Evolutionary conservation across 2,329 filamentous ascomycete species (phyloP).

Genomic region (Sphaerulina musiva): DNA sequence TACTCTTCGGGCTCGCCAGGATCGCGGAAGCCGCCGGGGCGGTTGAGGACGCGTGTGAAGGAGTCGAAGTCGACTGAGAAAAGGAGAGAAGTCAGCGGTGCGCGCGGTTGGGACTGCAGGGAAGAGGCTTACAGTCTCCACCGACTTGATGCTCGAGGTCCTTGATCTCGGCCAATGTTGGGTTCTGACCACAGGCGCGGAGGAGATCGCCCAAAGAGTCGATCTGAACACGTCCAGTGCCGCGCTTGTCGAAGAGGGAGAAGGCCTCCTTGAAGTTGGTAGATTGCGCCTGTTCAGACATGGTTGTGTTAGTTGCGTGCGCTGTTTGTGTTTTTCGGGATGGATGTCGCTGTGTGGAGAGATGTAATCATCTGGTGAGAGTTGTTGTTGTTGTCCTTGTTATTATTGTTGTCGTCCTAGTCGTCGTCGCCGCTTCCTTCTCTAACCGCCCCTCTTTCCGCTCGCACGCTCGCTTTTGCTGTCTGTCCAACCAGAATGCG

Average conservation of each 20-base stretch:
- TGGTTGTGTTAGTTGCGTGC: slow-evolving; percentile 18
- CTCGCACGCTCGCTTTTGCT: background rate
- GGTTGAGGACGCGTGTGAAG: slow-evolving; percentile 94
- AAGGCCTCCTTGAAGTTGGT: slow-evolving; percentile 99
- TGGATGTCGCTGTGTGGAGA: background rate
- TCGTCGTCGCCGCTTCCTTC: background rate
- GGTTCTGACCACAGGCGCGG: slow-evolving; percentile 95
- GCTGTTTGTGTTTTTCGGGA: background rate
- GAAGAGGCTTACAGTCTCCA: slow-evolving; percentile 69
- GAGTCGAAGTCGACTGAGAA: slow-evolving; percentile 87
- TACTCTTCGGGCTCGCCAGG: slow-evolving; percentile 97
- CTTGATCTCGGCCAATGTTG: slow-evolving; percentile 83
- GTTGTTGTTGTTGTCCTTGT: background rate
- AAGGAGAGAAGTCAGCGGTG: slow-evolving; percentile 1
- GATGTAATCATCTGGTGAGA: background rate
- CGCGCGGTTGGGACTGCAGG: background rate
- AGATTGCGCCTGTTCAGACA: slow-evolving; percentile 59
- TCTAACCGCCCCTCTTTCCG: background rate
- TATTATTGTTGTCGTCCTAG: background rate
- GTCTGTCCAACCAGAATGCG: background rate
- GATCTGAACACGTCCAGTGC: slow-evolving; percentile 82
- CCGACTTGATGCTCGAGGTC: slow-evolving; percentile 88
- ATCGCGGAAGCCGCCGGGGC: slow-evolving; percentile 95
- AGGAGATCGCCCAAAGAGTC: slow-evolving; percentile 88
- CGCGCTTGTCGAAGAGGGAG: slow-evolving; percentile 98